Base-by-base conservation (phyloP, 2,329 filamentous ascomycete species). In the Fusarium oligoseptatum region DNA sequence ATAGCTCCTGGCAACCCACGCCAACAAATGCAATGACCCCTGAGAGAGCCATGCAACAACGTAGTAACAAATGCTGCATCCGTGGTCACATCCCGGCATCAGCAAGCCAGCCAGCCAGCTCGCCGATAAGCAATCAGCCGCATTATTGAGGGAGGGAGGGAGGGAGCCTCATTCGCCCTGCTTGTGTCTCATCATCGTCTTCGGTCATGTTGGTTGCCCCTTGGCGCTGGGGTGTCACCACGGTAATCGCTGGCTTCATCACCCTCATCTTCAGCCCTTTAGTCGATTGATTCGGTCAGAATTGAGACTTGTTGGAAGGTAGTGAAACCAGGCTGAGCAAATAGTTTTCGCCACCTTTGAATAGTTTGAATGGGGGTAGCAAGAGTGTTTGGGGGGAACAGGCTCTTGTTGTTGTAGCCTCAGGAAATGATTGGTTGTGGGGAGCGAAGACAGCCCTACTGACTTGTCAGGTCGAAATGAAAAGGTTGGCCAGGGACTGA, bases 241-340 rank as follows among this genome's bases (percentile, higher is more conserved):
- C 11, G 24, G 48, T 11, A 29, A 52, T 32, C 27, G 10, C 27
- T 32, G 48, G 10, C 24, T 52, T 32, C 10, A 29, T 52, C 48
- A 11, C 48, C 48, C 48, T 52, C 27, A 29, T 12, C 17, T 52
- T 52, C 48, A 52, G 48, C 48, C 48, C 29, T 32, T 52, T 34
- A 34, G 32, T 34, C 32, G 32, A 34, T 34, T 52, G 48, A 52
- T 52, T 52, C 48, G 48, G 48, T 11, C 9, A 52, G 24, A 14
- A 52, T n/a, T 12, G 17, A 52, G 48, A 52, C 24, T 4, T 32
- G 9, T 52, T 17, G 24, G 12, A 32, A 32, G 32, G 48, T 11
- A 52, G 48, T 52, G 48, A 52, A 52, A 52, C 48, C n/a, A 52
- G 27, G 48, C 48, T 52, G 48, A 52, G 48, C 48, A 52, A 52